Conservation (phyloP, 2,329 filamentous ascomycete genomes). For the Colletotrichum sp. region DNA sequence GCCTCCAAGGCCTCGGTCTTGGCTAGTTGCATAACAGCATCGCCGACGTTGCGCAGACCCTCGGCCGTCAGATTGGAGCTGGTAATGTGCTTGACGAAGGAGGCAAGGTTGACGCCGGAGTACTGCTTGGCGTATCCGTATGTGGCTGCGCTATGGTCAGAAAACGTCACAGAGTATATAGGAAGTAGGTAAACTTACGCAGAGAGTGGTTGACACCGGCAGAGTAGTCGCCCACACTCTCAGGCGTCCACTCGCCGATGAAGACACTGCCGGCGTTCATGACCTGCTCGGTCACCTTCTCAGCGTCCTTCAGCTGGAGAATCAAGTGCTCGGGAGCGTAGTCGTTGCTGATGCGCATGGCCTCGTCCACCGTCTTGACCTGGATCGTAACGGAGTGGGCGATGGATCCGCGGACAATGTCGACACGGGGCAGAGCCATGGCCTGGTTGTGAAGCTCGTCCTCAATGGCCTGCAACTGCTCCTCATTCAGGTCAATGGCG, state of each 20-base stretch:
- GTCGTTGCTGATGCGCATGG: conserved; percentile 84
- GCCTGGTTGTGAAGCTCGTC: conserved; percentile 91
- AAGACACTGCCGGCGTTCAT: conserved; percentile 97
- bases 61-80: conserved; percentile 88
- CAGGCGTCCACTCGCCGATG: conserved; percentile 93
- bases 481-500: conserved; percentile 78
- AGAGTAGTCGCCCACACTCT: conserved; percentile 97
- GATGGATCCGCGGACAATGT: conserved; percentile 91
- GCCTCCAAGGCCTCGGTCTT: conserved; percentile 95
- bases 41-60: conserved; percentile 83
- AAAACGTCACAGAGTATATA: neutral
- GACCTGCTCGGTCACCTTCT: conserved; percentile 76
- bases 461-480: conserved; percentile 82
- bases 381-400: conserved; percentile 89
- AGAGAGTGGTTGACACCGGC: conserved; percentile 97
- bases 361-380: conserved; percentile 73
- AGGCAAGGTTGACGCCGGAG: conserved; percentile 93
- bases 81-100: conserved; percentile 98
- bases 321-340: conserved; percentile 98
- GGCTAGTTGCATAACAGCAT: conserved; percentile 92
- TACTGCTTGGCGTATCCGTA: conserved; percentile 99
- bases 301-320: conserved; percentile 81
- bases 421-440: conserved; percentile 83
- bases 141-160: conserved; percentile 67
- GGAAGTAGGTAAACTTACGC: conserved; percentile 66